These are phyloP conservation scores for Rosa persica DNA, from an alignment of 306 rosid genomes.

Conservation along the genomic window DNA sequence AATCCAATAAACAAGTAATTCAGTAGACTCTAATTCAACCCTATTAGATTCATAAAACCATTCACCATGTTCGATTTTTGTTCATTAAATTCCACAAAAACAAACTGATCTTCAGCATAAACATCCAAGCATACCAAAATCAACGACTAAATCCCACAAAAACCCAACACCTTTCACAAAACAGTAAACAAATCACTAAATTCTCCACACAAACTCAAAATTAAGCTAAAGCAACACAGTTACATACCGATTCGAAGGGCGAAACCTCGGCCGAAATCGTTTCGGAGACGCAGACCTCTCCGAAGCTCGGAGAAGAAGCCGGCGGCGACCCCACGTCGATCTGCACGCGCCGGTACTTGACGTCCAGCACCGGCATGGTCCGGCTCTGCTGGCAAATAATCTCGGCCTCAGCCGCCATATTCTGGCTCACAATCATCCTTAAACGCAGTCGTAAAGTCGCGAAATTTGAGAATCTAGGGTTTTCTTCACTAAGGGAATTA, in stretches of 20 bases:
- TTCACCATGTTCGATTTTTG: background rate
- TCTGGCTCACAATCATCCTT: slow-evolving; percentile 52
- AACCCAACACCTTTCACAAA: background rate
- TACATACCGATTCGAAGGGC: slow-evolving; percentile 29
- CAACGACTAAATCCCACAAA: background rate
- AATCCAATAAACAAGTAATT: background rate
- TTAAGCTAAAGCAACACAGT: background rate
- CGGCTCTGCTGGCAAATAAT: slow-evolving; percentile 53
- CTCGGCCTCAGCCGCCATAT: slow-evolving; percentile 65
- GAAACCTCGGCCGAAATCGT: slow-evolving; percentile 20
- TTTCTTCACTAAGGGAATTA: slow-evolving; percentile 12
- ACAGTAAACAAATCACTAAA: background rate
- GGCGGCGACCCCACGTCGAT: slow-evolving; percentile 54
- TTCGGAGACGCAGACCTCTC: slow-evolving; percentile 40
- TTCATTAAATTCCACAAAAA: background rate
- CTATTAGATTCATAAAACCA: background rate
- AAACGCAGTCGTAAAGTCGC: background rate
- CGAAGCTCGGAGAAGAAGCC: slow-evolving; percentile 52
- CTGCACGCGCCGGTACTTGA: slow-evolving; percentile 62
- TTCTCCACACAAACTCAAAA: background rate
- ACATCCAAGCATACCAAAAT: background rate
- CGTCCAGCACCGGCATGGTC: slow-evolving; percentile 60
- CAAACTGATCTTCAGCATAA: background rate
- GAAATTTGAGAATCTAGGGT: slow-evolving; percentile 9
- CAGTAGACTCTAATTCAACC: background rate